A percentile compares a stretch with the other conserved stretches of the same genome.
phyloP scores from a whole-genome alignment of 164 flowering plant genomes.

The Tinospora cordifolia region DNA sequence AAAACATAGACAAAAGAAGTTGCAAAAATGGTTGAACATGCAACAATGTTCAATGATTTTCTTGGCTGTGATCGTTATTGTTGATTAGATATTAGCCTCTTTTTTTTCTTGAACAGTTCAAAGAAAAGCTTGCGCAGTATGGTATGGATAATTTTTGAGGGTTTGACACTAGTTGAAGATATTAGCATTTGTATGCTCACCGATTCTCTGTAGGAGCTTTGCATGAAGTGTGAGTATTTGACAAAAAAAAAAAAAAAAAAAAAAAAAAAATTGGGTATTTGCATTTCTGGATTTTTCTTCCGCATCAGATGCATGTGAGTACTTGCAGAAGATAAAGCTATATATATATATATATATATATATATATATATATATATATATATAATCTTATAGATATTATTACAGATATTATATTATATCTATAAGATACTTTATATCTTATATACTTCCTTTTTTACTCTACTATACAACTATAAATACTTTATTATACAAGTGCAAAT shows the following conservation, averaged over 20 bases:
- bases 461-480: too few species aligned
- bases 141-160: constrained; percentile 26
- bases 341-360: too few species aligned
- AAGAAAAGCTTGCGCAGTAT: constrained; percentile 22
- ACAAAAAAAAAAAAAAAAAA: too few species aligned
- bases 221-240: too few species aligned
- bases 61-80: background rate
- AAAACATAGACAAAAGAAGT: constrained; percentile 25
- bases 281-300: constrained; percentile 30
- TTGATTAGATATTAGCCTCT: background rate
- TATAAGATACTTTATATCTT: too few species aligned
- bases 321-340: constrained; percentile 26
- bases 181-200: constrained; percentile 25
- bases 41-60: background rate
- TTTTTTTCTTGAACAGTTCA: constrained; percentile 18
- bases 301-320: constrained; percentile 27
- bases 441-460: too few species aligned
- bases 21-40: constrained; percentile 15
- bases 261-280: too few species aligned
- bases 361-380: too few species aligned
- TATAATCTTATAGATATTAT: too few species aligned
- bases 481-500: too few species aligned
- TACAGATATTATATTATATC: too few species aligned
- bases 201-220: too few species aligned
- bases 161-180: constrained; percentile 31